Conservation (phyloP, 2,329 filamentous ascomycete genomes). For the Ramularia endophylla region DNA sequence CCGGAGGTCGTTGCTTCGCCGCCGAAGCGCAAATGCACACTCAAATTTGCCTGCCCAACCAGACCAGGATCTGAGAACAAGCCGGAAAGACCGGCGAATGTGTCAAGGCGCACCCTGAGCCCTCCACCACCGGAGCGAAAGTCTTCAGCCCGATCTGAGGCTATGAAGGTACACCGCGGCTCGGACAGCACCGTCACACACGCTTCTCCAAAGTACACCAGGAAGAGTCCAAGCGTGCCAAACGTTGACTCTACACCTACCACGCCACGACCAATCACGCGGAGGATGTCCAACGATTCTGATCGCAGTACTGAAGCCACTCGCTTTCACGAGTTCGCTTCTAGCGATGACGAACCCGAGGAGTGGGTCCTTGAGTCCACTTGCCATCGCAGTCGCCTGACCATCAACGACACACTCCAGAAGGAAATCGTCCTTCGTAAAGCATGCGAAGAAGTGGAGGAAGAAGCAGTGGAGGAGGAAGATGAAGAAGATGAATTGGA, state of each 20-base stretch:
- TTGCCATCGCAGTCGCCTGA: slow-evolving; percentile 64
- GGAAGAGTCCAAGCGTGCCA: slow-evolving; percentile 31
- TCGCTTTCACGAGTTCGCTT: slow-evolving; percentile 86
- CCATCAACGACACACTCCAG: slow-evolving; percentile 79
- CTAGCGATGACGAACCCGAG: slow-evolving; percentile 72
- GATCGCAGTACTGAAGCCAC: slow-evolving; percentile 48
- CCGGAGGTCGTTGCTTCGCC: slow-evolving; percentile 28
- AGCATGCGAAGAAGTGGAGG: slow-evolving; percentile 82
- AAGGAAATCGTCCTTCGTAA: slow-evolving; percentile 87
- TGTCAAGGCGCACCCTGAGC: slow-evolving; percentile 32
- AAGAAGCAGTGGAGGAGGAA: slow-evolving; percentile 72
- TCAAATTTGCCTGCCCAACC: slow-evolving; percentile 70
- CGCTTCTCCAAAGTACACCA: slow-evolving; percentile 39
- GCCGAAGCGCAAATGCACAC: slow-evolving; percentile 53
- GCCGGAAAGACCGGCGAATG: slow-evolving; percentile 23
- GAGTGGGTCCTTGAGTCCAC: slow-evolving; percentile 79
- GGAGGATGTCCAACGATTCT: slow-evolving; percentile 25
- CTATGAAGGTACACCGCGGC: slow-evolving; percentile 36
- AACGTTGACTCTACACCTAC: slow-evolving; percentile 10
- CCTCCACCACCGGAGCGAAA: slow-evolving; percentile 34
- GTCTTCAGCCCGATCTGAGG: slow-evolving; percentile 8
- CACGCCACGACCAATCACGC: slow-evolving; percentile 26
- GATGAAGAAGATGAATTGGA: slow-evolving; percentile 36
- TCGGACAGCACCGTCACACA: slow-evolving; percentile 48
- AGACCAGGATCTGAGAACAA: slow-evolving; percentile 39